These are phyloP conservation scores for Taiozyma sp. DNA, from an alignment of 1,139 yeast genomes.

Conservation along the genomic window DNA sequence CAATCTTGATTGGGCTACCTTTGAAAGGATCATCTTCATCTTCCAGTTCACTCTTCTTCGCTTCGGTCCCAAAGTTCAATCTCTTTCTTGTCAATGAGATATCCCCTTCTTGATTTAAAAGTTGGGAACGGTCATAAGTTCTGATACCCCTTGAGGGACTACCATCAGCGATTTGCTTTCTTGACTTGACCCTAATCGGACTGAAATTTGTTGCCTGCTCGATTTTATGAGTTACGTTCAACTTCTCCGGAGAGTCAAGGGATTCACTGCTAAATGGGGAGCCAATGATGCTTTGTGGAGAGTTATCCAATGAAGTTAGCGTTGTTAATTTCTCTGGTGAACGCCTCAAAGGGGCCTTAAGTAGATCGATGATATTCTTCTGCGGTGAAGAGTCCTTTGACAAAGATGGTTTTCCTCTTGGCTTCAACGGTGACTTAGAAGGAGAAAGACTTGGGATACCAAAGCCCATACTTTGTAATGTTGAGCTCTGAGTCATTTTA, in stretches of 20 bases:
- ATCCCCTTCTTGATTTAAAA: background rate
- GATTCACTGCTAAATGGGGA: background rate
- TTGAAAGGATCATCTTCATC: background rate
- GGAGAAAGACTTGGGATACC: background rate
- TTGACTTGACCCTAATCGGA: slow-evolving; percentile 2
- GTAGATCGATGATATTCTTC: background rate
- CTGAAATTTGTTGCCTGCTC: background rate
- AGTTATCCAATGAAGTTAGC: background rate
- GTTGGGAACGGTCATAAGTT: background rate
- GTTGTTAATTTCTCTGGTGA: background rate
- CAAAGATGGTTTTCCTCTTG: background rate
- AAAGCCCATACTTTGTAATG: slow-evolving; percentile 1
- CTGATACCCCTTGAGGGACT: slow-evolving; percentile 1
- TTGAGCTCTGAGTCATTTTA: background rate
- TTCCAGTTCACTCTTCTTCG: background rate
- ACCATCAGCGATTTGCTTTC: background rate
- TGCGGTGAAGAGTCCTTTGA: background rate
- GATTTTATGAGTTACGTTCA: background rate
- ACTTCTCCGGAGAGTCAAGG: background rate
- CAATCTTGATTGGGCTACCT: background rate
- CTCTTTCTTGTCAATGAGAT: background rate
- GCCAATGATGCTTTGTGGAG: background rate
- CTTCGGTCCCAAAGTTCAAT: background rate
- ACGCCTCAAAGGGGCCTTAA: background rate
- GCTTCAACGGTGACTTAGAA: background rate